A percentile compares a stretch with the other conserved stretches of the same genome.
These are phyloP conservation scores for Venturia carpophila DNA, from an alignment of 2,329 filamentous ascomycete species.

Conservation along the genomic window DNA sequence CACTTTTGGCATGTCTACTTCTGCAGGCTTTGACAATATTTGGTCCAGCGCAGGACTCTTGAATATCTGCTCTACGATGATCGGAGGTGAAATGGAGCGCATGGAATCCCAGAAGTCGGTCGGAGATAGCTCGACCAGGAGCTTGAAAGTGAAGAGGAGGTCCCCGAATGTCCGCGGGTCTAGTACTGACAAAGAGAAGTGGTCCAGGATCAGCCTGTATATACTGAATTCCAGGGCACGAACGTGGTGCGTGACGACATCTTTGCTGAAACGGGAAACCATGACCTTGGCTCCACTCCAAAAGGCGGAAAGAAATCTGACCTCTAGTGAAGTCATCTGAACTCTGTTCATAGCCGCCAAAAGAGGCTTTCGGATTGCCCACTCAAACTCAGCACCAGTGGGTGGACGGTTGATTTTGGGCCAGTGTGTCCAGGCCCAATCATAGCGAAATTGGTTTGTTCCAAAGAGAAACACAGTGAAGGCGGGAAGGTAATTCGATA, in stretches of 20 bases:
- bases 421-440: constrained; percentile 65
- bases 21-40: constrained; percentile 43
- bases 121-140: constrained; percentile 66
- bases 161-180: constrained; percentile 49
- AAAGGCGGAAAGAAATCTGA: constrained; percentile 57
- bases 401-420: constrained; percentile 56
- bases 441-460: constrained; percentile 52
- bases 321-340: constrained; percentile 45
- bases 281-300: constrained; percentile 74
- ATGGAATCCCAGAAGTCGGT: constrained; percentile 84
- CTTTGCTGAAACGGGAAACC: constrained; percentile 62
- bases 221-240: constrained; percentile 69
- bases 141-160: constrained; percentile 61
- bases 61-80: constrained; percentile 78
- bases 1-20: constrained; percentile 48
- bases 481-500: constrained; percentile 68
- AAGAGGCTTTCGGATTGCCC: constrained; percentile 71
- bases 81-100: constrained; percentile 68
- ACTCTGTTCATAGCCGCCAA: constrained; percentile 57
- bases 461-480: constrained; percentile 82
- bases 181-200: constrained; percentile 40
- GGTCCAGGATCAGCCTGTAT: constrained; percentile 52
- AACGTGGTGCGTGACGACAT: constrained; percentile 69
- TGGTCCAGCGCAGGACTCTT: constrained; percentile 58
- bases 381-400: constrained; percentile 71